These are phyloP conservation scores for Physocladia obscura DNA, from an alignment of 192 early-diverging fungal genomes.

Conservation along the genomic window DNA sequence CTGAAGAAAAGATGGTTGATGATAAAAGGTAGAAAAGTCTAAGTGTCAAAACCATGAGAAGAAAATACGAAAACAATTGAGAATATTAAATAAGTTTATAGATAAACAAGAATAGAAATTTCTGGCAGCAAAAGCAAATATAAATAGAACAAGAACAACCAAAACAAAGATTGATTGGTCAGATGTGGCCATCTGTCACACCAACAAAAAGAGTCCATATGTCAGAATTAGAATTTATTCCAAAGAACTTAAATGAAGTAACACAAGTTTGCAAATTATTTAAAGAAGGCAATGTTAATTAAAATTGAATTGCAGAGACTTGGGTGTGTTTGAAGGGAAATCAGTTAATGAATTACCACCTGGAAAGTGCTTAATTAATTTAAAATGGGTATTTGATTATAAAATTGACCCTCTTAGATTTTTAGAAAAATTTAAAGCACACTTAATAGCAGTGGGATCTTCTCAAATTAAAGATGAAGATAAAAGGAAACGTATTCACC, in stretches of 20 bases:
- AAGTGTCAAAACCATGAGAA: background rate
- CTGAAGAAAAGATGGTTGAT: background rate
- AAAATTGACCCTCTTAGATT: background rate
- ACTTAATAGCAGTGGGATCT: constrained; percentile 1
- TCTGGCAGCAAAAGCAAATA: background rate
- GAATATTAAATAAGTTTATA: background rate
- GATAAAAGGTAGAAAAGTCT: background rate
- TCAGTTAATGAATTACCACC: background rate
- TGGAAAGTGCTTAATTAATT: background rate
- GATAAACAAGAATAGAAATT: background rate
- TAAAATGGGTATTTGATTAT: constrained; percentile 7
- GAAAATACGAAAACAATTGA: background rate
- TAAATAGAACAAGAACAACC: no score
- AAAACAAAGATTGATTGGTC: no score
- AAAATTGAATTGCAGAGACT: background rate
- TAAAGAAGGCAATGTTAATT: background rate
- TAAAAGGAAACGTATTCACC: background rate
- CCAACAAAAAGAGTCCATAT: background rate
- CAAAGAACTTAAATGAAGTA: background rate
- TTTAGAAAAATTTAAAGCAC: background rate
- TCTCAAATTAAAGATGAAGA: background rate
- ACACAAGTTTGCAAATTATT: background rate
- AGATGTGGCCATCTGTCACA: no score
- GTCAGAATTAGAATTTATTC: background rate
- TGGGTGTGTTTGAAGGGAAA: background rate